These are phyloP conservation scores for Fragaria iinumae DNA, from an alignment of 306 rosid genomes.

Conservation along the genomic window DNA sequence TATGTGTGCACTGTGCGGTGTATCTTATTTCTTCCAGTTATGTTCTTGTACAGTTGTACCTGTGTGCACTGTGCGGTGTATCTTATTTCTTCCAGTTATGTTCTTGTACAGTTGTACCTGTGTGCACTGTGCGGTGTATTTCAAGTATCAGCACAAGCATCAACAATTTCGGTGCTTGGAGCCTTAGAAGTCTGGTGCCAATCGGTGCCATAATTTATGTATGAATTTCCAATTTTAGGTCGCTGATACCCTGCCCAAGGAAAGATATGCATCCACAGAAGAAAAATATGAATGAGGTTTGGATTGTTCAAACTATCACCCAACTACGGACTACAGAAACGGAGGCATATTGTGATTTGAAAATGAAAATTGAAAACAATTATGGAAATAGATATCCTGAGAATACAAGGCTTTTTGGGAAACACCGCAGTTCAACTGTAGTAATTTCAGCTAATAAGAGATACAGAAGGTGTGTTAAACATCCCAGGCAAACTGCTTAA, in stretches of 20 bases:
- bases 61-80: no score
- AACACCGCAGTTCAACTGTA: background rate
- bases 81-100: no score
- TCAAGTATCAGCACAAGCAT: no score
- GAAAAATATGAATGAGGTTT: background rate
- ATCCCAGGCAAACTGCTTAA: conserved; percentile 13
- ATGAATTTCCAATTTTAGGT: background rate
- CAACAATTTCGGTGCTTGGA: no score
- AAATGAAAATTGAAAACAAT: background rate
- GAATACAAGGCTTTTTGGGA: background rate
- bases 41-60: no score
- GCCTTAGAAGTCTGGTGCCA: no score
- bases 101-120: no score
- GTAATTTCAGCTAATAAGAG: background rate
- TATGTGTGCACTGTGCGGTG: no score
- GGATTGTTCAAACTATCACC: background rate
- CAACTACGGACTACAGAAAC: background rate
- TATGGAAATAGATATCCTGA: background rate
- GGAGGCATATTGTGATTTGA: background rate
- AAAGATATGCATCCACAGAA: background rate
- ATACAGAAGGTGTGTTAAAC: background rate
- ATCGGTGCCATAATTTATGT: no score
- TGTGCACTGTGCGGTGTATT: no score
- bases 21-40: no score
- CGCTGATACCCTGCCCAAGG: background rate